Conservation (phyloP, 768 basidiomycete genomes). For the Bullera alba region DNA sequence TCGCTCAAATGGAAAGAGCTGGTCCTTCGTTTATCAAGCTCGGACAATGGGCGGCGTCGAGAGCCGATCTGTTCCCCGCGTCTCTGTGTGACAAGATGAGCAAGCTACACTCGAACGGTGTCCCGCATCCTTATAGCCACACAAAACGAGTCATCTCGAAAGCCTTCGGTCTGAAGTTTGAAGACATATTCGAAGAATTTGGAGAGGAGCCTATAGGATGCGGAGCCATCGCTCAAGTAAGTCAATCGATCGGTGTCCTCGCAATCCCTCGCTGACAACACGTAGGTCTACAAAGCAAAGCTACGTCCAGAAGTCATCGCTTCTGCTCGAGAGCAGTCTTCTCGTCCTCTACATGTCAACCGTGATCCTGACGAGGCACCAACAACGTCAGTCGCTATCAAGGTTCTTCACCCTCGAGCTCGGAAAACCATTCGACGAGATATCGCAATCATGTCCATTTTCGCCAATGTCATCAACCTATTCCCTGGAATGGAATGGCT, state of each 20-base stretch:
- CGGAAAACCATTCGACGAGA: slow-evolving; percentile 76
- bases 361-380: slow-evolving; percentile 45
- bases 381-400: slow-evolving; percentile 81
- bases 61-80: slow-evolving; percentile 86
- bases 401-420: slow-evolving; percentile 86
- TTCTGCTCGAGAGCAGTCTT: too few relatives aligned
- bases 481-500: slow-evolving; percentile 95
- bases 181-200: slow-evolving; percentile 86
- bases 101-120: slow-evolving; percentile 78
- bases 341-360: slow-evolving; percentile 64
- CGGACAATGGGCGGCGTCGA: slow-evolving; percentile 96
- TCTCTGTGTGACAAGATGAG: slow-evolving; percentile 76
- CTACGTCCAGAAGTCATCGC: slow-evolving; percentile 70
- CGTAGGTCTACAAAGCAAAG: slow-evolving; percentile 77
- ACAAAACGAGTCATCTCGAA: slow-evolving; percentile 73
- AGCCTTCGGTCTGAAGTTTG: slow-evolving; percentile 75
- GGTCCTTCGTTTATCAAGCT: slow-evolving; percentile 98
- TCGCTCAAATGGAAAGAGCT: slow-evolving; percentile 81
- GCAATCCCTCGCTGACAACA: not conserved
- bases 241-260: not conserved
- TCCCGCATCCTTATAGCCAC: slow-evolving; percentile 69
- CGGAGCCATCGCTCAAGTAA: slow-evolving; percentile 91
- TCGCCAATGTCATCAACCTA: slow-evolving; percentile 67
- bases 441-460: slow-evolving; percentile 89
- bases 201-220: slow-evolving; percentile 83